Conservation (phyloP, 495 filamentous ascomycete genomes). For the Parathielavia hyrcaniae region DNA sequence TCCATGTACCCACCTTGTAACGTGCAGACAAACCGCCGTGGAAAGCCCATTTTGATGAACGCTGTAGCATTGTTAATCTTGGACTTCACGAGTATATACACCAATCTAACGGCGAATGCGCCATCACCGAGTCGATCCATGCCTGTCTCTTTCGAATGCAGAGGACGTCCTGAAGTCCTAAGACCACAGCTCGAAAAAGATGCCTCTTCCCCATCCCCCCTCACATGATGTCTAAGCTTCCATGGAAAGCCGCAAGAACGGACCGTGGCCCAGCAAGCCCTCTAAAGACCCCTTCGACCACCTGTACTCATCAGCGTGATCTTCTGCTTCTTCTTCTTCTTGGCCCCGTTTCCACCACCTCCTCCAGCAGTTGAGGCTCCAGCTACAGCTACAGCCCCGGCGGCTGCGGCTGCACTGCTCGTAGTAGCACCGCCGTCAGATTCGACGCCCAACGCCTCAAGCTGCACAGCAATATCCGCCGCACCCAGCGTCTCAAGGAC, state of each 20-base stretch:
- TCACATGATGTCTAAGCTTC: no score
- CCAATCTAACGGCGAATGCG: no score
- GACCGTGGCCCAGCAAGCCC: neutral
- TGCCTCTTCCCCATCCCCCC: no score
- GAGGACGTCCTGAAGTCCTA: no score
- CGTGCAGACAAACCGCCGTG: no score
- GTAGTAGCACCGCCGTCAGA: slow-evolving; percentile 17
- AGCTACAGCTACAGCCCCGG: slow-evolving; percentile 14
- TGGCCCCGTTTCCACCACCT: slow-evolving; percentile 41
- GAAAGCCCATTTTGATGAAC: no score
- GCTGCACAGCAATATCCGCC: slow-evolving; percentile 39
- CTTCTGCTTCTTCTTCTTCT: slow-evolving; percentile 90
- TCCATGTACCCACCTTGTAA: no score
- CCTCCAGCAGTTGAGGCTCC: slow-evolving; percentile 10
- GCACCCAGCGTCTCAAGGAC: slow-evolving; percentile 33
- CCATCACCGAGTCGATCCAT: no score
- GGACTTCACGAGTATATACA: no score
- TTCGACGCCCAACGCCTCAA: slow-evolving; percentile 42
- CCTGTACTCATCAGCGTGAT: slow-evolving; percentile 89
- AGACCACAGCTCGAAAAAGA: no score
- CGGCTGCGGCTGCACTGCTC: slow-evolving; percentile 23
- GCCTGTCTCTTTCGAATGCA: no score
- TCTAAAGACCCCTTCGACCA: slow-evolving; percentile 33
- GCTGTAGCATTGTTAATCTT: no score
- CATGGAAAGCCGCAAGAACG: neutral